phyloP scores from a whole-genome alignment of 768 basidiomycete species.

The Naganishia friedmannii region DNA sequence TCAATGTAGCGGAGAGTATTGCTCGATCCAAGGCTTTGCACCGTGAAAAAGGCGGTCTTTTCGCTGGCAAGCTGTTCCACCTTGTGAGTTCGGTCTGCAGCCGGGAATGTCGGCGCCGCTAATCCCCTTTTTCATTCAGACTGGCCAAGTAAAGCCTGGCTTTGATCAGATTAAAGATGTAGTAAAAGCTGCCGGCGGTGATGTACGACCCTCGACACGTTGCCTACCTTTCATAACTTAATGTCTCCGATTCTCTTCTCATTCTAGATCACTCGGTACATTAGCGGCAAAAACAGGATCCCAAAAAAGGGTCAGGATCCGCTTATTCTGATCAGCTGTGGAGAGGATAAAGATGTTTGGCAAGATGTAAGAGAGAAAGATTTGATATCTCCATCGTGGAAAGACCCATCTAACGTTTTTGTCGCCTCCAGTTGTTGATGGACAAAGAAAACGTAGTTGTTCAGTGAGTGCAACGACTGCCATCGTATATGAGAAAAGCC shows the following conservation, averaged over 20 bases:
- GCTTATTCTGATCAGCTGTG: conserved; percentile 16
- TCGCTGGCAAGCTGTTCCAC: conserved; percentile 22
- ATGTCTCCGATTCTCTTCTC: not conserved
- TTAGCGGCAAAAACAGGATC: conserved; percentile 17
- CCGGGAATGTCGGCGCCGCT: not conserved
- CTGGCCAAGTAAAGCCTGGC: conserved; percentile 11
- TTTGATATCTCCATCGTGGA: too few species aligned
- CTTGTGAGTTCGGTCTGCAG: not conserved
- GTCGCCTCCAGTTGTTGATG: not conserved
- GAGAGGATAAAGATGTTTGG: conserved; percentile 18
- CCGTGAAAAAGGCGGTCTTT: conserved; percentile 23
- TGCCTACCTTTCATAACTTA: not conserved
- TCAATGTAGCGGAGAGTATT: conserved; percentile 65
- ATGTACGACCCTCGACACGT: not conserved
- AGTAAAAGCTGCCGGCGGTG: conserved; percentile 12
- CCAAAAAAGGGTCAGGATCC: conserved; percentile 8
- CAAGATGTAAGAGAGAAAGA: not conserved
- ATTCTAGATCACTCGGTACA: conserved; percentile 18
- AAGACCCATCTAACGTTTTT: too few species aligned
- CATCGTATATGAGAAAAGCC: too few species aligned
- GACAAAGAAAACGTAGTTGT: conserved; percentile 6
- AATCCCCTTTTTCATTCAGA: not conserved
- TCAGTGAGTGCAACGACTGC: not conserved
- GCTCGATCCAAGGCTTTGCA: conserved; percentile 54
- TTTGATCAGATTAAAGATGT: conserved; percentile 21